Base-by-base conservation (phyloP, 108 stramenopile genomes). In the Seminavis robusta region DNA sequence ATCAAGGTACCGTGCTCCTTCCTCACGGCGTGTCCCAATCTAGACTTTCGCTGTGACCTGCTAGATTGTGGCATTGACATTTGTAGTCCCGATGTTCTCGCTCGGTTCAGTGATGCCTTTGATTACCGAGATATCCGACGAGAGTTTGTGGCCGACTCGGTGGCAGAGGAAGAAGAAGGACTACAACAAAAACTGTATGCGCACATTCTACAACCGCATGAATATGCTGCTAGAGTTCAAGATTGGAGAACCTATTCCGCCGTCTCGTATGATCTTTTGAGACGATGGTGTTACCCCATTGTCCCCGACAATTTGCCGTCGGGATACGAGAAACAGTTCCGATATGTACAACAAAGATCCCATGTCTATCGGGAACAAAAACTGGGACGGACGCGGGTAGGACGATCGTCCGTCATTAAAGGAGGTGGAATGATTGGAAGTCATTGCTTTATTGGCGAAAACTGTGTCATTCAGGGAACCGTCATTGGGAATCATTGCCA, bases 81-180 rank as follows among this genome's bases (percentile, higher is more conserved):
- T 52, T 99, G 98, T 72, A 93, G 90, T 40, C 96, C 96, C 0
- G 98, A 99, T 51, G 94, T 99, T 7, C 69, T 99, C 50, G 92
- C 95, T 17, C 79, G 92, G 57, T 93, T 98, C 54, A 69, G 74
- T 33, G 98, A 99, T 73, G 94, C 95, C 58, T 99, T 96, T 63
- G 98, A 99, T 56, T 99, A 97, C 57, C 71, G 91, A 47, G 88
- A 97, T 34, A 68, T 93, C 40, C 59, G 93, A 0, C 39, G 65
- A n/a, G 81, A 94, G 52, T 96, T 95, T 74, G 84, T 99, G 27
- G 67, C 75, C 37, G 94, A 97, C 51, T 89, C 77, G 28, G 96
- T 94, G 13, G 88, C 88, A 30, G 97, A 98, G 66, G 90, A 90
- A 69, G 97, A 97, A 74, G 83, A 87, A 55, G 93, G 93, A 5